Evolutionary conservation across 371 early-diverging fungal species (phyloP).

Genomic region (Syncephalastrum monosporum): DNA sequence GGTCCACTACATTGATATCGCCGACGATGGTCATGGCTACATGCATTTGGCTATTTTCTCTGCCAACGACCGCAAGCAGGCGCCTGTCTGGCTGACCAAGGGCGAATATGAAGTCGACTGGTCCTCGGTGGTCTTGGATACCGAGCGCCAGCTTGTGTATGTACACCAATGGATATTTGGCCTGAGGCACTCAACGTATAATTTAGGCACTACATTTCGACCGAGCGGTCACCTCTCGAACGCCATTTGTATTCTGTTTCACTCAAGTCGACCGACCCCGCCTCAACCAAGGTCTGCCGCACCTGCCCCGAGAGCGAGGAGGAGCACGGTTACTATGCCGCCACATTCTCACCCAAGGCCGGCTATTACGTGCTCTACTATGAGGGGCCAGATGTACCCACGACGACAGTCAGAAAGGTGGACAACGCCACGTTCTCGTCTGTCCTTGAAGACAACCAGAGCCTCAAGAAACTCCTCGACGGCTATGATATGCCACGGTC

Average conservation of each 20-base stretch:
- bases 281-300: constrained; percentile 31
- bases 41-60: constrained; percentile 81
- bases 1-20: constrained; percentile 78
- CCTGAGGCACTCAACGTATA: neutral
- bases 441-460: constrained; percentile 58
- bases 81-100: constrained; percentile 72
- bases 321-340: constrained; percentile 69
- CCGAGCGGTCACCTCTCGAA: constrained; percentile 75
- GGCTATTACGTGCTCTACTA: constrained; percentile 77
- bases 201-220: constrained; percentile 62
- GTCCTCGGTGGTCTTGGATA: constrained; percentile 62
- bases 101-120: constrained; percentile 86
- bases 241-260: constrained; percentile 70
- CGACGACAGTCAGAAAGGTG: constrained; percentile 65
- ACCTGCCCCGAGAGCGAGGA: constrained; percentile 42
- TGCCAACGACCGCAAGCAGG: constrained; percentile 35
- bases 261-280: constrained; percentile 13
- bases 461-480: constrained; percentile 37
- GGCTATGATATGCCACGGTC: constrained; percentile 59
- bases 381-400: constrained; percentile 88
- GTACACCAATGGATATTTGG: constrained; percentile 4
- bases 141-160: constrained; percentile 56
- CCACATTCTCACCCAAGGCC: constrained; percentile 72
- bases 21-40: constrained; percentile 72
- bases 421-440: constrained; percentile 46